A percentile compares a stretch with the other conserved stretches of the same genome.
phyloP scores from a whole-genome alignment of 2,329 filamentous ascomycete genomes.

The Myriosclerotinia curreyana region DNA sequence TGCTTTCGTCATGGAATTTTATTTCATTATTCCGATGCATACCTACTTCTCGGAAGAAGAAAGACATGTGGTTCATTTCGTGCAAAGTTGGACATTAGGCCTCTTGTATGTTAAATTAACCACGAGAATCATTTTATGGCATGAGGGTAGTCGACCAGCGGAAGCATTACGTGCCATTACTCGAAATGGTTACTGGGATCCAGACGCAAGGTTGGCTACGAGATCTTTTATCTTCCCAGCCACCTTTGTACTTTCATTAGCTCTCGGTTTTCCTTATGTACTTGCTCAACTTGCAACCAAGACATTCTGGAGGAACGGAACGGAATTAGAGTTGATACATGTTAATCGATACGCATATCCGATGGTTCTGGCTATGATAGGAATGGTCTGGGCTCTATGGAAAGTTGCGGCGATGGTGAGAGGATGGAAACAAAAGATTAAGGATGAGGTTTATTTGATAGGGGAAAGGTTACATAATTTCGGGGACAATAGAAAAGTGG shows the following conservation, averaged over 20 bases:
- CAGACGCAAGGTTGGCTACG: constrained; percentile 75
- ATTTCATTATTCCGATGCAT: constrained; percentile 74
- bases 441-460: constrained; percentile 94
- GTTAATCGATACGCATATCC: constrained; percentile 73
- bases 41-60: constrained; percentile 40
- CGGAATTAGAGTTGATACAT: constrained; percentile 34
- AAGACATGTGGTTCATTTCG: constrained; percentile 73
- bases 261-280: constrained; percentile 62
- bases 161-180: constrained; percentile 72
- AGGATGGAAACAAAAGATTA: constrained; percentile 75
- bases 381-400: constrained; percentile 50
- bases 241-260: constrained; percentile 55
- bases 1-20: constrained; percentile 79
- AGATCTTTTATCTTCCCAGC: constrained; percentile 82
- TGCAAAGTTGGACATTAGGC: constrained; percentile 92
- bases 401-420: constrained; percentile 61
- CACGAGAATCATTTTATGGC: constrained; percentile 64
- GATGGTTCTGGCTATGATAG: constrained; percentile 40
- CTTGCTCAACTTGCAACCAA: constrained; percentile 53
- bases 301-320: constrained; percentile 36
- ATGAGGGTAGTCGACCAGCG: constrained; percentile 68
- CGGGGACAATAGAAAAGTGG: constrained; percentile 48
- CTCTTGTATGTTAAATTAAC: constrained; percentile 84
- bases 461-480: constrained; percentile 95
- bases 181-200: constrained; percentile 71